phyloP scores from a whole-genome alignment of 441 rosid species.

The Populus tomentosa region DNA sequence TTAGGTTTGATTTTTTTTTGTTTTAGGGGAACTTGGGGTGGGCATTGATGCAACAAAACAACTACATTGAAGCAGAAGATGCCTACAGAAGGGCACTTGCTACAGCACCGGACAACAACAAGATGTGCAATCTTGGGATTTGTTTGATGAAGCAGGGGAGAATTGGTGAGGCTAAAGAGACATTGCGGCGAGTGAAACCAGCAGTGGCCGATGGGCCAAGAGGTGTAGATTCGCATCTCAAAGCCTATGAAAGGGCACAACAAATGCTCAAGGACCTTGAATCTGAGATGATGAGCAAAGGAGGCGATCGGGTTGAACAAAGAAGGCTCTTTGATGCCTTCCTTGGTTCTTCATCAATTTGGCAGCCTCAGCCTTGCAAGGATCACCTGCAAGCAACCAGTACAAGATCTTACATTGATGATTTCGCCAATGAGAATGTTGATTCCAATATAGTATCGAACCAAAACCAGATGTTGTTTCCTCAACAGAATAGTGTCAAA shows the following conservation, averaged over 20 bases:
- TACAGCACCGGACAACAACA: slow-evolving; percentile 75
- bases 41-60: slow-evolving; percentile 89
- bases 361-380: slow-evolving; percentile 97
- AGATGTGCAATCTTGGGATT: slow-evolving; percentile 97
- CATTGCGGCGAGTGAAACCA: slow-evolving; percentile 64
- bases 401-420: slow-evolving; percentile 26
- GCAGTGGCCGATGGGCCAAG: slow-evolving; percentile 72
- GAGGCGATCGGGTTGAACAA: slow-evolving; percentile 67
- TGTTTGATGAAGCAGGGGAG: slow-evolving; percentile 97
- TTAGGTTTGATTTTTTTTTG: not conserved
- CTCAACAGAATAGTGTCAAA: slow-evolving; percentile 28
- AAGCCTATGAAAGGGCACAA: slow-evolving; percentile 93
- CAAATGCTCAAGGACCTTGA: slow-evolving; percentile 90
- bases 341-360: slow-evolving; percentile 80
- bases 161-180: slow-evolving; percentile 75
- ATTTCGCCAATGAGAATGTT: slow-evolving; percentile 51
- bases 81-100: slow-evolving; percentile 77
- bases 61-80: slow-evolving; percentile 84
- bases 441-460: slow-evolving; percentile 26
- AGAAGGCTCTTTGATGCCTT: slow-evolving; percentile 78
- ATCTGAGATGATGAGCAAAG: slow-evolving; percentile 76
- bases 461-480: slow-evolving; percentile 12
- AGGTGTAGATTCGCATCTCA: slow-evolving; percentile 90
- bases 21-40: slow-evolving; percentile 85
- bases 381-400: slow-evolving; percentile 34